Evolutionary conservation across 768 basidiomycete genomes (phyloP), one percentile per base, ranked within the genome.

Genomic region (Lenzites betulinus): DNA sequence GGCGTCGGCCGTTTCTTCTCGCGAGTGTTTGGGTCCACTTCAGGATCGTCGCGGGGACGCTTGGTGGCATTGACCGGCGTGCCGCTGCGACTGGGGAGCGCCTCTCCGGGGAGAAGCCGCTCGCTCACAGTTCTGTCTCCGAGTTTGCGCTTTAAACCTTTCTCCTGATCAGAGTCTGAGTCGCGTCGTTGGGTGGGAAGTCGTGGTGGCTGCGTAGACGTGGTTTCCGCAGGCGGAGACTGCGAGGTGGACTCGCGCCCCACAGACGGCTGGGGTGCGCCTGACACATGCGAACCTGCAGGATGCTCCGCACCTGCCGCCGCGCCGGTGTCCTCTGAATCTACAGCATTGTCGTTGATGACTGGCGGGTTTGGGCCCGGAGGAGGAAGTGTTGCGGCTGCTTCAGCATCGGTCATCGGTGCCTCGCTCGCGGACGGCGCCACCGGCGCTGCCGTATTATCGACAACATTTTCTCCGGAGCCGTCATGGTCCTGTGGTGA

Each of bases 71-170:
- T 74, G 30, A 41, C 42, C 38, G 61, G 57, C 23, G 59, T 51
- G 20, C 57, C 51, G 42, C 63, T 58, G 38, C 51, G 35, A 7
- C 60, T 30, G 36, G 41, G 23, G 7, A 39, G 16, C 9, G 38
- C 16, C 43, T 69, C 70, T 5, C 51, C 66, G 5, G 66, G 65
- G 7, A 66, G 51, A 25, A 63, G 49, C 7, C 82, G 83, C 62
- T 83, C 77, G 69, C 88, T 90, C 1, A 85, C 80, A 23, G 83
- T 87, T 46, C 88, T 82, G 71, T 90, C 87, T 41, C 79, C 77
- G 60, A 84, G 79, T 67, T 90, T 90, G 64, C 90, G 84, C 72
- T 89, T 90, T 58, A 87, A 71, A 42, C 81, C 82, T 72, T 87
- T 89, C 54, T 88, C 87, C 53, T 68, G 63, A 5, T 74, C 72